phyloP scores from a whole-genome alignment of 2,329 filamentous ascomycete genomes.

The Colletotrichum noveboracense region DNA sequence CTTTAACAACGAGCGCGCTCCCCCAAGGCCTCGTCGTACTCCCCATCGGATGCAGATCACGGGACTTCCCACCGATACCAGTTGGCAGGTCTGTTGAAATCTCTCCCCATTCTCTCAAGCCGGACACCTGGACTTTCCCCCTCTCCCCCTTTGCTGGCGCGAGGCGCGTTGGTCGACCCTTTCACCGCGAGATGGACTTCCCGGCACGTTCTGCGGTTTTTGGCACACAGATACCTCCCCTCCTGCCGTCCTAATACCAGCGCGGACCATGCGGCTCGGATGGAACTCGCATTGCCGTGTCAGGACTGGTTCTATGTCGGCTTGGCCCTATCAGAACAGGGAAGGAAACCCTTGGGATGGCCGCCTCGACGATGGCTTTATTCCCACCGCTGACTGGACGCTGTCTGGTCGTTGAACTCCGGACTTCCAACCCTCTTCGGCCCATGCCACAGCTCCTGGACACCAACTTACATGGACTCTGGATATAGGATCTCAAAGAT shows the following conservation, averaged over 20 bases:
- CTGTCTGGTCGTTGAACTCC: not conserved
- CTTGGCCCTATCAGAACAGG: not conserved
- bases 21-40: conserved; percentile 86
- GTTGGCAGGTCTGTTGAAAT: conserved; percentile 96
- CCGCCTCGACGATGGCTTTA: not conserved
- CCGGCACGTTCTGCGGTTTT: not conserved
- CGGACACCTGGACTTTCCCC: conserved; percentile 43
- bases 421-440: conserved; percentile 16
- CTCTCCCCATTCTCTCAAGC: conserved; percentile 63
- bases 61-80: conserved; percentile 96
- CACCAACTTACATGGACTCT: conserved; percentile 78
- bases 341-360: conserved; percentile 20
- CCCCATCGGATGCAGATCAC: conserved; percentile 96
- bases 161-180: not conserved
- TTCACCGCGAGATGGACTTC: not conserved
- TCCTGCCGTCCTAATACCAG: not conserved
- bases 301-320: conserved; percentile 20
- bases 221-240: not conserved
- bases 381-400: not conserved
- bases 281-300: conserved; percentile 19
- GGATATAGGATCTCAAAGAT: conserved; percentile 97
- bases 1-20: conserved; percentile 57
- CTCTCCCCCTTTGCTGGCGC: conserved; percentile 24
- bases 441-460: conserved; percentile 28
- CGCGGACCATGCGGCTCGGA: not conserved